Evolutionary conservation across 139 green algal species (phyloP), one percentile per base, ranked within the genome.

Genomic region (Chlamydomonas urium): DNA sequence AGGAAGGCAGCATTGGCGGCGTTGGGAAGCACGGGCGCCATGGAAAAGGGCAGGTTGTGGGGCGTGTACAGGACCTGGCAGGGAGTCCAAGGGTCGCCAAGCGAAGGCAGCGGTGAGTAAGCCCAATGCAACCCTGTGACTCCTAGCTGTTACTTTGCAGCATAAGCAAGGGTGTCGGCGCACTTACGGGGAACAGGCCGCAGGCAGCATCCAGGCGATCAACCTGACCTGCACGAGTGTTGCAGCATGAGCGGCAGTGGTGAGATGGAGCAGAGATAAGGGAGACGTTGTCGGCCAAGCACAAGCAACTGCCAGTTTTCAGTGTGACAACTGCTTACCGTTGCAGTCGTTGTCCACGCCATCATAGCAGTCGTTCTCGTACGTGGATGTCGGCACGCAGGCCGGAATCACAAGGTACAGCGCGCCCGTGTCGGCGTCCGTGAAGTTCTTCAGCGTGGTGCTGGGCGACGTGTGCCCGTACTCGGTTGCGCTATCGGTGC

Each of bases 271-370:
- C n/a, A n/a, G n/a, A n/a, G n/a, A n/a, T n/a, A n/a, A n/a, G n/a
- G n/a, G n/a, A n/a, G n/a, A n/a, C n/a, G n/a, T n/a, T n/a, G n/a
- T n/a, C n/a, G n/a, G n/a, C n/a, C n/a, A n/a, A n/a, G n/a, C n/a
- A n/a, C n/a, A n/a, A n/a, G n/a, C n/a, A n/a, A n/a, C n/a, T n/a
- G n/a, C n/a, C n/a, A n/a, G n/a, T n/a, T n/a, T n/a, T n/a, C n/a
- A n/a, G n/a, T n/a, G n/a, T n/a, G n/a, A n/a, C 21, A 21, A 17
- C 45, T 21, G 17, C 5, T 74, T 28, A 0, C 75, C 75, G 24
- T 85, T 71, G 63, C 80, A 86, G 34, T 86, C 81, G 17, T 83
- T 65, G 67, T 86, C 81, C 5, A 48, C 36, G 31, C 48, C 60
- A 42, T 84, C 68, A 14, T 2, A 26, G 62, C 81, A 86, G 32